Percentiles rank a stretch among this genome's conserved stretches.
Conservation (phyloP, 1,284 basidiomycete genomes). For the Inonotus hispidus region DNA sequence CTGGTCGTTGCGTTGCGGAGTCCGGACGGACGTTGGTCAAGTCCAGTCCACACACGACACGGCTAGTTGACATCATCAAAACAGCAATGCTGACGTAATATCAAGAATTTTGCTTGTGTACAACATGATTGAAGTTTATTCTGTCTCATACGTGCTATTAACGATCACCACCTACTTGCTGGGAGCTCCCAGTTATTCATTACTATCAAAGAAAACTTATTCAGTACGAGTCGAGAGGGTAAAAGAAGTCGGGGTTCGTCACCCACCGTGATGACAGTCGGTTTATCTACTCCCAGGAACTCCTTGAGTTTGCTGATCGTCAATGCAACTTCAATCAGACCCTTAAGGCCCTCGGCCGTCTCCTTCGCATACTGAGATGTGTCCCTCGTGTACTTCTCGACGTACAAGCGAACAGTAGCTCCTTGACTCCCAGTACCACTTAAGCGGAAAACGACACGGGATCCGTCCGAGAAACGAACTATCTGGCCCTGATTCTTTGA, state of each 20-base stretch:
- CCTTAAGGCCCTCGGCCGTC: constrained; percentile 88
- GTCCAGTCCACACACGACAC: too few species aligned
- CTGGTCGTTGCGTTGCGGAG: background rate
- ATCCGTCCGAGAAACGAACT: constrained; percentile 87
- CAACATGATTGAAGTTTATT: too few species aligned
- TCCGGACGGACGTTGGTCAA: too few species aligned
- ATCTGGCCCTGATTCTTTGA: constrained; percentile 96
- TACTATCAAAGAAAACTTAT: background rate
- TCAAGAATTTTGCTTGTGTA: too few species aligned
- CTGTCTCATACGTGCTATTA: too few species aligned
- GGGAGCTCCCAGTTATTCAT: too few species aligned
- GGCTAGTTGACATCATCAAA: too few species aligned
- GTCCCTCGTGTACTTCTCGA: constrained; percentile 90
- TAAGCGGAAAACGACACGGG: constrained; percentile 91
- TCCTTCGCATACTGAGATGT: constrained; percentile 67
- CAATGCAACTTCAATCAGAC: constrained; percentile 92
- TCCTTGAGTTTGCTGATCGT: constrained; percentile 80
- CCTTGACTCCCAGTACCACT: constrained; percentile 95
- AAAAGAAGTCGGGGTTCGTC: background rate
- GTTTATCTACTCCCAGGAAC: constrained; percentile 82
- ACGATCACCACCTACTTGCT: background rate
- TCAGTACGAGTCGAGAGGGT: background rate
- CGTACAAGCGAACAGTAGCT: constrained; percentile 90
- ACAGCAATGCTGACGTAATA: too few species aligned
- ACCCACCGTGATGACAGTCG: constrained; percentile 92